Conservation (phyloP, 441 rosid species). For the Populus hybrid region DNA sequence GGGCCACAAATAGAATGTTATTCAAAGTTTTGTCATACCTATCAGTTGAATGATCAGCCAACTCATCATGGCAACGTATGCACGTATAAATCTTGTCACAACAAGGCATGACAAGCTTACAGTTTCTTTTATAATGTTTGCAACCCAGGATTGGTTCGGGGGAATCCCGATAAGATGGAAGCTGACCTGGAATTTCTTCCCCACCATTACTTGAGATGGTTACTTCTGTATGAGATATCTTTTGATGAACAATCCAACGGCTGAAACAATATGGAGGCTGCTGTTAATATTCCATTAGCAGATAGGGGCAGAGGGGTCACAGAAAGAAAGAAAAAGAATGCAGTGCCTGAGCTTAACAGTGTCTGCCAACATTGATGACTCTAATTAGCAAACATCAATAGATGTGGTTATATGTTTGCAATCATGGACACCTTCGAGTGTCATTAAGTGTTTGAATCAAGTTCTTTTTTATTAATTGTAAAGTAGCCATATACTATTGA, state of each 20-base stretch:
- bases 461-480: neutral
- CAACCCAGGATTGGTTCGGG: constrained; percentile 46
- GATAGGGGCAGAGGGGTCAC: neutral
- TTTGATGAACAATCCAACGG: constrained; percentile 62
- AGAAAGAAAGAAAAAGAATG: neutral
- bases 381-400: neutral
- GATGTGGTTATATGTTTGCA: neutral
- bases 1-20: neutral
- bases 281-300: constrained; percentile 19
- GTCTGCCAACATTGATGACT: neutral
- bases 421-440: neutral
- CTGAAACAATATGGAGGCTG: constrained; percentile 43
- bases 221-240: constrained; percentile 29
- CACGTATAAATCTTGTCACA: constrained; percentile 67
- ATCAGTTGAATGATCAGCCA: constrained; percentile 56
- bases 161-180: constrained; percentile 57
- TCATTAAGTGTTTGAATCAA: neutral
- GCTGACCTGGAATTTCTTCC: constrained; percentile 49
- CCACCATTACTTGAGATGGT: constrained; percentile 24
- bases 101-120: constrained; percentile 65
- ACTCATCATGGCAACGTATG: constrained; percentile 82
- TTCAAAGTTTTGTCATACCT: constrained; percentile 38
- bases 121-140: constrained; percentile 73
- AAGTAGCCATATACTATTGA: neutral
- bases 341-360: neutral